Evolutionary conservation across 768 basidiomycete genomes (phyloP).

Genomic region (Suillus subluteus): DNA sequence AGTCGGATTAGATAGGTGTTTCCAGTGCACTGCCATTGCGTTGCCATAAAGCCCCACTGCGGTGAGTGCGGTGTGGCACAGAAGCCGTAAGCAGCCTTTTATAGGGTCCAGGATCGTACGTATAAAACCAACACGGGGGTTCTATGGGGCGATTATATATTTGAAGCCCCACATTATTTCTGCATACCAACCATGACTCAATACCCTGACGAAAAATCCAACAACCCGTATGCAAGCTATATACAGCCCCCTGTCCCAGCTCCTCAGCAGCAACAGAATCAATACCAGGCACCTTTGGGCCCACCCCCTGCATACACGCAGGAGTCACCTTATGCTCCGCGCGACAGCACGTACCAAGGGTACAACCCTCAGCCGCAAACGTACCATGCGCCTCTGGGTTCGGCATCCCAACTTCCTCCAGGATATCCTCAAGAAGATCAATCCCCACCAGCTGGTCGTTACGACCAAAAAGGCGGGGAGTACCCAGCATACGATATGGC

Average conservation of each 20-base stretch:
- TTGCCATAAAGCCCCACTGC: not conserved
- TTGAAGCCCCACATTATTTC: not conserved
- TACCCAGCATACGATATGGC: not conserved
- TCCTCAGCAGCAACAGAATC: constrained; percentile 11
- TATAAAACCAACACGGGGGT: not conserved
- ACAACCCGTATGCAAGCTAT: constrained; percentile 22
- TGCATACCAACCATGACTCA: constrained; percentile 20
- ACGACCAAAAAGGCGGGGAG: constrained; percentile 14
- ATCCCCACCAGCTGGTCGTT: constrained; percentile 12
- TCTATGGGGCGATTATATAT: not conserved
- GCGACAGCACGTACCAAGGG: constrained; percentile 19
- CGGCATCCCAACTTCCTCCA: constrained; percentile 11
- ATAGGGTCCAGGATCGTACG: not conserved
- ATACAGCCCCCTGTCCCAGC: constrained; percentile 10
- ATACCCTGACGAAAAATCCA: constrained; percentile 30
- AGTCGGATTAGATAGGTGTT: too few species aligned
- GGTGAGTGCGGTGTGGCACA: not conserved
- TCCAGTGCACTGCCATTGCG: too few species aligned
- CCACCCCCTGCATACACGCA: constrained; percentile 18
- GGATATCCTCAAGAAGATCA: constrained; percentile 5
- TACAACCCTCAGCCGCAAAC: constrained; percentile 14
- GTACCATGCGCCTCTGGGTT: constrained; percentile 5
- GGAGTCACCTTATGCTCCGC: constrained; percentile 10
- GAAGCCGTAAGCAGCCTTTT: not conserved
- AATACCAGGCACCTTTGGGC: constrained; percentile 11